phyloP scores from a whole-genome alignment of 352 stramenopile species.

The Ophiocytium majus region DNA sequence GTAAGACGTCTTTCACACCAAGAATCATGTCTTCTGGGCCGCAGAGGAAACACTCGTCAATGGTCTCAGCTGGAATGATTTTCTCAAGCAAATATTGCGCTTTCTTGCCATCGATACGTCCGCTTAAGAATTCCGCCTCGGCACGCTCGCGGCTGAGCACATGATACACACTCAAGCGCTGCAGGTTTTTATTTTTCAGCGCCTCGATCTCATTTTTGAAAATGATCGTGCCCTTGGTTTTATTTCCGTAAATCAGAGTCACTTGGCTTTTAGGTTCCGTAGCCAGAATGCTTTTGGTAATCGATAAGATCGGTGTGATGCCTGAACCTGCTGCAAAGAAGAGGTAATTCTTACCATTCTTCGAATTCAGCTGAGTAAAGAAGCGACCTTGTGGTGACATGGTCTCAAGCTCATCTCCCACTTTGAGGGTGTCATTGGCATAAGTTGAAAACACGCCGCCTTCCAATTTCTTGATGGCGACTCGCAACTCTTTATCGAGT shows the following conservation, averaged over 20 bases:
- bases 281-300: background rate
- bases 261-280: background rate
- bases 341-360: background rate
- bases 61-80: background rate
- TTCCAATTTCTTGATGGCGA: background rate
- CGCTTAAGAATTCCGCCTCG: background rate
- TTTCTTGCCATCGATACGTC: background rate
- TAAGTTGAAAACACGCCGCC: background rate
- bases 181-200: background rate
- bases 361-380: background rate
- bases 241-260: slow-evolving; percentile 4
- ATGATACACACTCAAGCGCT: background rate
- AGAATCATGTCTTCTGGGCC: background rate
- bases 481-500: background rate
- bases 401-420: background rate
- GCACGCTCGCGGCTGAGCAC: background rate
- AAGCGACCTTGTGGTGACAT: background rate
- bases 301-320: background rate
- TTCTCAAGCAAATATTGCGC: background rate
- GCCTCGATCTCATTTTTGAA: slow-evolving; percentile 12
- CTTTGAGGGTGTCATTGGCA: background rate
- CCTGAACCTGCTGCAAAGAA: background rate
- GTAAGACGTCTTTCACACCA: background rate
- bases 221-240: background rate
- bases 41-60: background rate